Evolutionary conservation across 2,329 filamentous ascomycete species (phyloP).

Genomic region (Stemphylium beticola): DNA sequence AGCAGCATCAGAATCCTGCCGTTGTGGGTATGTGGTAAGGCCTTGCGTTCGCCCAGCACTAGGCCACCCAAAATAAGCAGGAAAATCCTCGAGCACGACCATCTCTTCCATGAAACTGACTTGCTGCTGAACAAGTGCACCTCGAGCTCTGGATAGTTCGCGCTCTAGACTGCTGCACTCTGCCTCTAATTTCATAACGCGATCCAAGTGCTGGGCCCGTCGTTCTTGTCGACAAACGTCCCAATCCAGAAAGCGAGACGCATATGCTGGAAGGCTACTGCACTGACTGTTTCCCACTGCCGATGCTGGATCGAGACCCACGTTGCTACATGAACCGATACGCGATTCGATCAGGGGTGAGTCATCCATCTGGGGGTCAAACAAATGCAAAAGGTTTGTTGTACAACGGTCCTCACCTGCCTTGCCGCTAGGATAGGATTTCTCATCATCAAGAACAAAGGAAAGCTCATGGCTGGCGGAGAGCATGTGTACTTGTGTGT

Average conservation of each 20-base stretch:
- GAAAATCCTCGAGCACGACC: background rate
- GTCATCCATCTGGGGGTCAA: background rate
- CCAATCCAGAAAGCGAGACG: background rate
- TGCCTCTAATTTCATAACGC: background rate
- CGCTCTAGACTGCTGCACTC: no score
- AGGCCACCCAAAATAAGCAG: background rate
- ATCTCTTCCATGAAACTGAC: background rate
- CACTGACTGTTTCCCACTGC: background rate
- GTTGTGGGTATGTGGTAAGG: background rate
- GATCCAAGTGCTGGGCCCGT: background rate
- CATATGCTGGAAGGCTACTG: background rate
- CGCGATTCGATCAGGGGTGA: background rate
- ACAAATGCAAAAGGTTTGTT: background rate
- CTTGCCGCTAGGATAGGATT: background rate
- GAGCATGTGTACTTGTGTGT: background rate
- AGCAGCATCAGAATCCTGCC: background rate
- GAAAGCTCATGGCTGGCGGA: background rate
- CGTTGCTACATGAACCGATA: background rate
- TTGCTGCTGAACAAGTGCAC: background rate
- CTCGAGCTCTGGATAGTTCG: background rate
- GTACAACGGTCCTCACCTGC: background rate
- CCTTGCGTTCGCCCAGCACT: no score
- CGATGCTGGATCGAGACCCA: background rate
- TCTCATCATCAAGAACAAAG: background rate
- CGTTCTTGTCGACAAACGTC: background rate